Evolutionary conservation across 2,329 filamentous ascomycete genomes (phyloP).

Genomic region (Diaporthe aspalathi): DNA sequence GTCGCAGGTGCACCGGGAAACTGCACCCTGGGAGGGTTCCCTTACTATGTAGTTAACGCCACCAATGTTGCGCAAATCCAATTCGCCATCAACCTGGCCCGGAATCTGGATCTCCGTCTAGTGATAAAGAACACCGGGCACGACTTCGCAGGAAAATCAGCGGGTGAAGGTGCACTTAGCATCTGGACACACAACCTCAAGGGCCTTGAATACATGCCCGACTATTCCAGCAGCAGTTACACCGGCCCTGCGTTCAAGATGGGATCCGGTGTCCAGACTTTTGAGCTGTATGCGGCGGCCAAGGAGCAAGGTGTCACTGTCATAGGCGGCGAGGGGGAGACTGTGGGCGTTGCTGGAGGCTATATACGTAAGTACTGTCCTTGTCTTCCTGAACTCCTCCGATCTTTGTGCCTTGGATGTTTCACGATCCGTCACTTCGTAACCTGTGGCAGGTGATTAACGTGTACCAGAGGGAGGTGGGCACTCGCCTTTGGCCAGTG

Average conservation of each 20-base stretch:
- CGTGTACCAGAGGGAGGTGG: no score
- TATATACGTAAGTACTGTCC: no score
- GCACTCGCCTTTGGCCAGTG: slow-evolving; percentile 61
- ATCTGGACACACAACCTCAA: slow-evolving; percentile 53
- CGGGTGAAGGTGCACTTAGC: slow-evolving; percentile 51
- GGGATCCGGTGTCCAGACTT: slow-evolving; percentile 64
- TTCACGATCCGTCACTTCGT: no score
- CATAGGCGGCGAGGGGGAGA: slow-evolving; percentile 59
- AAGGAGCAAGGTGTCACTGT: slow-evolving; percentile 58
- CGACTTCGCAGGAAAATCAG: slow-evolving; percentile 56
- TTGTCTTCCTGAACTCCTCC: no score
- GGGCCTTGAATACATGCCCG: slow-evolving; percentile 45
- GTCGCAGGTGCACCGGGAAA: slow-evolving; percentile 40
- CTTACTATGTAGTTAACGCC: slow-evolving; percentile 55
- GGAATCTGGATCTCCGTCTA: slow-evolving; percentile 58
- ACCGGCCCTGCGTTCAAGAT: slow-evolving; percentile 64
- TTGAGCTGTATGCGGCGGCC: slow-evolving; percentile 63
- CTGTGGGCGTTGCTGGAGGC: slow-evolving; percentile 62
- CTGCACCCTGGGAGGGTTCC: slow-evolving; percentile 56
- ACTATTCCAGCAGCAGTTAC: slow-evolving; percentile 48
- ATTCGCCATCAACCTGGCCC: slow-evolving; percentile 59
- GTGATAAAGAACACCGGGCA: slow-evolving; percentile 65
- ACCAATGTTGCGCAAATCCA: slow-evolving; percentile 57
- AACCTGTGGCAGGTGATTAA: no score
- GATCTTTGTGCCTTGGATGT: no score